Conservation (phyloP, 1,139 yeast species). For the Scheffersomyces quercinus region DNA sequence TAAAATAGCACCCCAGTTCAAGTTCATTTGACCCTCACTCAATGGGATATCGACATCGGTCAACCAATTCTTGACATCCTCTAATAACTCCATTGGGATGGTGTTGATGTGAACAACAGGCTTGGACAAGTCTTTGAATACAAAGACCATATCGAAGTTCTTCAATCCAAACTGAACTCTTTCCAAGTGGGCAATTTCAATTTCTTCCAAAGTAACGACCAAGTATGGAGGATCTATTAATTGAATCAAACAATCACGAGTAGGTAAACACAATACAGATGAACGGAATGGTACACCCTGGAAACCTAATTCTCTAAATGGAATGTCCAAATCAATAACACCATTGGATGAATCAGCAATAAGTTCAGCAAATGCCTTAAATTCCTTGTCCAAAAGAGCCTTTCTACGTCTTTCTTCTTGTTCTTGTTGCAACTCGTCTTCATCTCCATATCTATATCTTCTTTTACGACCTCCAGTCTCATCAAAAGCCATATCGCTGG, state of each 20-base stretch:
- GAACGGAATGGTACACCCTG: conserved; percentile 97
- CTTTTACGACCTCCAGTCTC: conserved; percentile 95
- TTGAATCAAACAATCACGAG: conserved; percentile 94
- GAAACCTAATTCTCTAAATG: conserved; percentile 95
- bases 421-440: conserved; percentile 97
- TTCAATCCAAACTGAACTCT: conserved; percentile 96
- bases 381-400: conserved; percentile 87
- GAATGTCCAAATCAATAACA: conserved; percentile 82
- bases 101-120: conserved; percentile 94
- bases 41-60: conserved; percentile 94
- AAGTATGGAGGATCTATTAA: conserved; percentile 93
- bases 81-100: conserved; percentile 89
- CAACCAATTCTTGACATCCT: conserved; percentile 93
- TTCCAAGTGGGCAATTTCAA: conserved; percentile 93
- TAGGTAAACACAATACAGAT: conserved; percentile 93
- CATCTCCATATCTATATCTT: conserved; percentile 94
- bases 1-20: conserved; percentile 96
- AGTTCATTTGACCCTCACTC: conserved; percentile 92
- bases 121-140: conserved; percentile 83
- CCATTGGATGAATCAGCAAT: conserved; percentile 88
- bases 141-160: conserved; percentile 93
- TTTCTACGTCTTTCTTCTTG: conserved; percentile 96
- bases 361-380: conserved; percentile 83
- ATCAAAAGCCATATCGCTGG: conserved; percentile 93
- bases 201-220: conserved; percentile 87